Base-by-base conservation (phyloP, 345 rosid species). In the Salix koriyanagi region DNA sequence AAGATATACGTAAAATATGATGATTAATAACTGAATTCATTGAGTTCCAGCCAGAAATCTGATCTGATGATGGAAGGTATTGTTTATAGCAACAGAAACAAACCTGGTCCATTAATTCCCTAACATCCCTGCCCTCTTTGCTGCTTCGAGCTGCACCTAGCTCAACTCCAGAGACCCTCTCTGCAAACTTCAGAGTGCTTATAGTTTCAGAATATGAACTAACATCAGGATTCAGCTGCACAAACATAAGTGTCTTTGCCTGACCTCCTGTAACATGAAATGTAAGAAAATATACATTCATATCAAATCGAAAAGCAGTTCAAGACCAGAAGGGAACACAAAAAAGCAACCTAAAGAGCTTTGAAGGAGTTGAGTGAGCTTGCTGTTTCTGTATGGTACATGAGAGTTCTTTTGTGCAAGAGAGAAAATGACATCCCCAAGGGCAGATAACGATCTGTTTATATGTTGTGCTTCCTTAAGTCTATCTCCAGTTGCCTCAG, bases 381-480 rank as follows among this genome's bases (percentile, higher is more conserved):
- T 96, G 97, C 99, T 96, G 75, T 96, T 96, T 83, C 99, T 88
- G 69, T 92, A 96, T 1, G 99, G 99, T 32, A 96, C 87, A 78
- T 96, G 99, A 5, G 95, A 19, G 79, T 86, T 87, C 86, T 94
- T 96, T 79, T 92, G 92, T 58, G 98, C 89, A 41, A 96, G 90
- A 69, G 99, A 87, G 56, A 91, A 96, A 76, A 96, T 90, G 2
- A 96, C 99, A 73, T 96, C 98, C 69, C 99, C 99, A 37, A 96
- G 94, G 44, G 99, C 89, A 21, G 99, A 91, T 6, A 96, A 83
- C 0, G 98, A 96, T 82, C 88, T 96, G 89, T 96, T 96, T 83
- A 96, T 96, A 79, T 96, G 97, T 79, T 96, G 99, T 70, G 98
- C 98, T 86, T 96, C 99, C 81, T 61, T 90, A 8, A 96, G 92